These are phyloP conservation scores for Globisporangium takayamanum DNA, from an alignment of 352 stramenopile species.

Conservation along the genomic window DNA sequence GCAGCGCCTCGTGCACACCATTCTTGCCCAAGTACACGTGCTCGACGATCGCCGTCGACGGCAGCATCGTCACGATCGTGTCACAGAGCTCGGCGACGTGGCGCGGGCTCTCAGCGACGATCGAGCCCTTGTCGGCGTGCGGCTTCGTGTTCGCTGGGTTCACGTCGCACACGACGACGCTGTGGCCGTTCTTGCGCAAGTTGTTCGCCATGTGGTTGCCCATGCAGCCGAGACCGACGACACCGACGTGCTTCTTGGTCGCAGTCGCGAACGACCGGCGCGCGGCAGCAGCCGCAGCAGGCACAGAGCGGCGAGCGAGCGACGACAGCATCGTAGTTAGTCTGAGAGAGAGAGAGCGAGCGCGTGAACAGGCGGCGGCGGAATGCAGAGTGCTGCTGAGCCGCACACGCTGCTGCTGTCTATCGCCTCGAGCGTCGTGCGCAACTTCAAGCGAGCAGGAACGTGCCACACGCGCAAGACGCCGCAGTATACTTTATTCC, in stretches of 20 bases:
- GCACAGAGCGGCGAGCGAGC: background rate
- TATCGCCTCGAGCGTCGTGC: no score
- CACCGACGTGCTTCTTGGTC: conserved; percentile 54
- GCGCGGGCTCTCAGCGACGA: conserved; percentile 41
- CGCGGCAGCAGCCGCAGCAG: conserved; percentile 1
- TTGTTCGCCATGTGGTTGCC: conserved; percentile 91
- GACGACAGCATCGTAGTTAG: conserved; percentile 9
- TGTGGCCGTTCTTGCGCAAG: conserved; percentile 73
- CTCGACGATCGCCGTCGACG: conserved; percentile 86
- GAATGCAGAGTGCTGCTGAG: no score
- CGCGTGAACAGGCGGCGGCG: no score
- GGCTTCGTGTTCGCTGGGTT: conserved; percentile 39
- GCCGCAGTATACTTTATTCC: no score
- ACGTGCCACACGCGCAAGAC: no score
- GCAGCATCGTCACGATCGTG: conserved; percentile 95
- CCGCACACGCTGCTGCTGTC: no score
- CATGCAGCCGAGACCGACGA: conserved; percentile 95
- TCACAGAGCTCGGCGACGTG: conserved; percentile 75
- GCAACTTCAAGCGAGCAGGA: no score
- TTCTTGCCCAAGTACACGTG: conserved; percentile 63
- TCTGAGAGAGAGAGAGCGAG: no score
- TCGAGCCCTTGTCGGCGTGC: conserved; percentile 46
- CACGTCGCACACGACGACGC: conserved; percentile 79
- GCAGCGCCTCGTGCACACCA: conserved; percentile 64
- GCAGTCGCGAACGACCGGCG: conserved; percentile 11